A percentile compares a stretch with the other conserved stretches of the same genome.
phyloP scores from a whole-genome alignment of 2,329 filamentous ascomycete species.

The Ceratocystis albifundus region DNA sequence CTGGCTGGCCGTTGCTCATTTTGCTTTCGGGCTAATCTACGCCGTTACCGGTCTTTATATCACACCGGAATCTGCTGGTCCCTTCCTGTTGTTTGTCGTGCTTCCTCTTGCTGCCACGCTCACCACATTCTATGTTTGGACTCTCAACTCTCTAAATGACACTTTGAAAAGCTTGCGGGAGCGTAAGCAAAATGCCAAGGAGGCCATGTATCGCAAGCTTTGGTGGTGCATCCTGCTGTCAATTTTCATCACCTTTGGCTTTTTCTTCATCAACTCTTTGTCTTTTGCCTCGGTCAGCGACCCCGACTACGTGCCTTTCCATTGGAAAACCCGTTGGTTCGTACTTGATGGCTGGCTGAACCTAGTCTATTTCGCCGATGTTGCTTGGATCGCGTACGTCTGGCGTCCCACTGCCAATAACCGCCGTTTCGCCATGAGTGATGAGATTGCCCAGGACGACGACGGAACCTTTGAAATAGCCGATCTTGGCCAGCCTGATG shows the following conservation, averaged over 20 bases:
- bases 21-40: conserved; percentile 89
- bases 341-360: conserved; percentile 96
- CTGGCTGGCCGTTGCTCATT: conserved; percentile 81
- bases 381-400: conserved; percentile 84
- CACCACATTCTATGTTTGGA: conserved; percentile 98
- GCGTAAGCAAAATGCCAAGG: conserved; percentile 86
- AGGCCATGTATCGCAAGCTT: conserved; percentile 91
- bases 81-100: conserved; percentile 83
- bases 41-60: conserved; percentile 80
- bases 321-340: conserved; percentile 98
- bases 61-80: conserved; percentile 75
- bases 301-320: conserved; percentile 83
- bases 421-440: conserved; percentile 93
- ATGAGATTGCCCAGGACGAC: conserved; percentile 96
- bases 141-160: conserved; percentile 81
- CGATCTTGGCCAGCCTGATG: conserved; percentile 67
- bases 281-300: conserved; percentile 77
- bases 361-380: conserved; percentile 86
- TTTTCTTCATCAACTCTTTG: conserved; percentile 98
- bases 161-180: conserved; percentile 95
- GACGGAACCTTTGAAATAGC: conserved; percentile 91
- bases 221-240: conserved; percentile 95
- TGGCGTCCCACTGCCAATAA: conserved; percentile 97
- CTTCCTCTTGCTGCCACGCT: conserved; percentile 82
- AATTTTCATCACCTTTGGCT: conserved; percentile 90